Evolutionary conservation across 2,329 filamentous ascomycete species (phyloP).

Genomic region (Furcasterigmium furcatum): DNA sequence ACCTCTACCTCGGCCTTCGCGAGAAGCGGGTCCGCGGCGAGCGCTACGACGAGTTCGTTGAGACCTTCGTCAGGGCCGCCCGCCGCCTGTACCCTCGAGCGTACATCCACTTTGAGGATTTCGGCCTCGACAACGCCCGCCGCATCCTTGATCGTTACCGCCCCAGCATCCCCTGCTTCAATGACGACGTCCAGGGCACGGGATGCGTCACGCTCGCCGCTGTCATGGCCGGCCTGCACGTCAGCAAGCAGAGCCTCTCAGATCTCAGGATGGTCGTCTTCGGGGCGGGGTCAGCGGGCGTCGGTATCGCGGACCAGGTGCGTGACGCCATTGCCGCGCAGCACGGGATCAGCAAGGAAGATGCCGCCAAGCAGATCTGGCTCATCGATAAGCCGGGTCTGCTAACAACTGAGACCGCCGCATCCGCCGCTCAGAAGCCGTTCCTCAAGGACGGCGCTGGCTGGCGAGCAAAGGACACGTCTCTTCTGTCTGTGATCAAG

Average conservation of each 20-base stretch:
- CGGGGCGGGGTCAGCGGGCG: slow-evolving; percentile 77
- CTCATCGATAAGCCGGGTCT: slow-evolving; percentile 80
- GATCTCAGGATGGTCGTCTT: slow-evolving; percentile 75
- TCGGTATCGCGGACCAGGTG: slow-evolving; percentile 83
- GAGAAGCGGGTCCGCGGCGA: slow-evolving; percentile 65
- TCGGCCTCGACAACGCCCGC: slow-evolving; percentile 73
- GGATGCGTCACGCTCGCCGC: slow-evolving; percentile 84
- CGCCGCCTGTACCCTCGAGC: slow-evolving; percentile 71
- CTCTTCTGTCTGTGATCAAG: slow-evolving; percentile 65
- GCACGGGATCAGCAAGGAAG: slow-evolving; percentile 62
- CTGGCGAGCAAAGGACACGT: slow-evolving; percentile 56
- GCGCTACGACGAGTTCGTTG: slow-evolving; percentile 74
- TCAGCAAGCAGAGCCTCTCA: slow-evolving; percentile 61
- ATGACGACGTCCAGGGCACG: slow-evolving; percentile 87
- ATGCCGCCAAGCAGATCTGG: slow-evolving; percentile 80
- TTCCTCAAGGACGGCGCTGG: slow-evolving; percentile 64
- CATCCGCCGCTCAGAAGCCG: slow-evolving; percentile 63
- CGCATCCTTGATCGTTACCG: slow-evolving; percentile 75
- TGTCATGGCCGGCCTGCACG: slow-evolving; percentile 71
- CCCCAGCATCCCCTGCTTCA: slow-evolving; percentile 76
- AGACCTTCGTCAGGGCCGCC: slow-evolving; percentile 67
- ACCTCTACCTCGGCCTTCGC: slow-evolving; percentile 74
- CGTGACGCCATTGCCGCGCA: slow-evolving; percentile 74
- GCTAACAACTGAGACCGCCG: slow-evolving; percentile 58
- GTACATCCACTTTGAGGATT: slow-evolving; percentile 89